Percentiles rank a stretch among this genome's conserved stretches.
Evolutionary conservation across 2,329 filamentous ascomycete genomes (phyloP).

Genomic region (Ophiocordyceps sinensis): DNA sequence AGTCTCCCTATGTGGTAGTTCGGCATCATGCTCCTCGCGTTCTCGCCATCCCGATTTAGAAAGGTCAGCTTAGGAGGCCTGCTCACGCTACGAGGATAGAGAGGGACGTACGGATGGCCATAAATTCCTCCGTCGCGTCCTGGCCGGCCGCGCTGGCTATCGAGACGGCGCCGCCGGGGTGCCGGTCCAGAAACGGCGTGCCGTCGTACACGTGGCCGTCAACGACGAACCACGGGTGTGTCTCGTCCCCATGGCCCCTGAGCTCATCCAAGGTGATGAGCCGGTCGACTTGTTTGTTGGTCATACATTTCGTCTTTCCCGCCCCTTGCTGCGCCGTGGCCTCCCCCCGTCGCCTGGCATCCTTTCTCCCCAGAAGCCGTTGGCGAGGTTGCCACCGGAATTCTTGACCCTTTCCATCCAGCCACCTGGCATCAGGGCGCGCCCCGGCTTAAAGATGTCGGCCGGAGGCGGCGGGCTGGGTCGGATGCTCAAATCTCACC

Average conservation of each 20-base stretch:
- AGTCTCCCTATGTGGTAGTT: conserved; percentile 73
- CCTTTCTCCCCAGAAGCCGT: conserved; percentile 75
- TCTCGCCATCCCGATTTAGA: conserved; percentile 58
- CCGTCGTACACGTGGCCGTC: conserved; percentile 84
- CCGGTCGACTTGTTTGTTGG: conserved; percentile 47
- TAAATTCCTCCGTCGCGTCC: conserved; percentile 77
- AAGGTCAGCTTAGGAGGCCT: neutral
- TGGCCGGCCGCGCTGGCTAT: conserved; percentile 71
- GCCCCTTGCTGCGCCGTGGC: conserved; percentile 28
- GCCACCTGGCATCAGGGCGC: conserved; percentile 60
- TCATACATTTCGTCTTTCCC: conserved; percentile 61
- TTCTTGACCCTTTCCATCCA: conserved; percentile 94
- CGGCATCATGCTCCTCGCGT: conserved; percentile 80
- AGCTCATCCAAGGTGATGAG: conserved; percentile 59
- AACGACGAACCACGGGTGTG: conserved; percentile 74
- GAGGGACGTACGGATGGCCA: conserved; percentile 67
- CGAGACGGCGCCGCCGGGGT: conserved; percentile 76
- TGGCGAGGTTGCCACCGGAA: conserved; percentile 61
- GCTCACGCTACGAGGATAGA: neutral
- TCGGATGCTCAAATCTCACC: conserved; percentile 77
- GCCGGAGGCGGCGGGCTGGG: conserved; percentile 65
- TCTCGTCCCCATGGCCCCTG: conserved; percentile 47
- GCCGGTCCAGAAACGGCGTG: conserved; percentile 61
- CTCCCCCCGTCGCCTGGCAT: conserved; percentile 33
- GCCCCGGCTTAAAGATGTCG: too few species aligned